A percentile compares a stretch with the other conserved stretches of the same genome.
Conservation (phyloP, 176 grass and related monocot genomes). For the Triticum dicoccoides region DNA sequence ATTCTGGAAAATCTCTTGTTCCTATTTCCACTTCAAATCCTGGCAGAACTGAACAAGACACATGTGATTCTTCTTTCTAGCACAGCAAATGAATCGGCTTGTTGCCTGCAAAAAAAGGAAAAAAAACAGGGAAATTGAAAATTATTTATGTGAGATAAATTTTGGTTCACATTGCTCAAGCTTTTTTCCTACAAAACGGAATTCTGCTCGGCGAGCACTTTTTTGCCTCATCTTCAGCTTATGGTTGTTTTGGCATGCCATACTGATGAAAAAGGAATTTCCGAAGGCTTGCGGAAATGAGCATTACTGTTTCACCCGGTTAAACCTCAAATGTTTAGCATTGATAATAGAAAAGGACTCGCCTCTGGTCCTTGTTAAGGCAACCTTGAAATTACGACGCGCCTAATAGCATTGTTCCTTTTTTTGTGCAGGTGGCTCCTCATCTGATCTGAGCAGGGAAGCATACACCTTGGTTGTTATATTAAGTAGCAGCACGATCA, state of each 20-base stretch:
- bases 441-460: background rate
- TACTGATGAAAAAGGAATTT: background rate
- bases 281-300: background rate
- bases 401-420: background rate
- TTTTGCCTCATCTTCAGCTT: too few relatives aligned
- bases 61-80: background rate
- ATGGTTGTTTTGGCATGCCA: background rate
- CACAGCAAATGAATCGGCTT: background rate
- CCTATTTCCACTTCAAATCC: background rate
- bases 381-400: background rate
- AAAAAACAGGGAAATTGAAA: background rate
- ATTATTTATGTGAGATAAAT: background rate
- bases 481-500: background rate
- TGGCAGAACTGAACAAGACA: too few relatives aligned
- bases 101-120: background rate
- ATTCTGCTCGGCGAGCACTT: too few relatives aligned
- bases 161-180: background rate
- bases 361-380: too few relatives aligned
- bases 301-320: too few relatives aligned
- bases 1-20: conserved; percentile 6
- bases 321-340: too few relatives aligned
- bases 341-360: too few relatives aligned
- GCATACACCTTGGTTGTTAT: background rate
- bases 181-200: background rate
- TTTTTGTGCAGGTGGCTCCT: background rate